phyloP scores from a whole-genome alignment of 1,284 basidiomycete genomes.

The Sanghuangporus weigelae region DNA sequence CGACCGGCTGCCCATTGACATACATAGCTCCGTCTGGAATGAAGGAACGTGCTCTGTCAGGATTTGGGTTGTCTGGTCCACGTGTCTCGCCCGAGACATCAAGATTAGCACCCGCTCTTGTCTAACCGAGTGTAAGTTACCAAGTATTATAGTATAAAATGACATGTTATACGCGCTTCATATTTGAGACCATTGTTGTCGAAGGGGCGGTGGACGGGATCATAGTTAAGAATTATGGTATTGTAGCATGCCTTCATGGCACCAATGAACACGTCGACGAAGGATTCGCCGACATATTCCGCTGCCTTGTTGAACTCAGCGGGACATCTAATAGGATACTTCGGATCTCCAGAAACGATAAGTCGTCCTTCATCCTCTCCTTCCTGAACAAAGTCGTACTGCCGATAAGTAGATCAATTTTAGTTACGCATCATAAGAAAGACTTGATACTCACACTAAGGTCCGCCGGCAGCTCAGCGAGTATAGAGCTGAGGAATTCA shows the following conservation, averaged over 20 bases:
- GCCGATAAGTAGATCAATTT: neutral
- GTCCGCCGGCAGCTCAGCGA: neutral
- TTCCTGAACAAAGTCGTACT: neutral
- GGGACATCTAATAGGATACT: neutral
- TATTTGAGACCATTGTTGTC: neutral
- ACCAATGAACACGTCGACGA: neutral
- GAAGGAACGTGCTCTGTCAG: neutral
- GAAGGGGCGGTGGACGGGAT: neutral
- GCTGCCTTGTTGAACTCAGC: too few species aligned
- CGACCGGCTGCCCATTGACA: neutral
- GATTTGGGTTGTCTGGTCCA: neutral
- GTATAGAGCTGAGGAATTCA: too few species aligned
- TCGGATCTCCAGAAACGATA: neutral
- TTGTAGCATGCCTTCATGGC: neutral
- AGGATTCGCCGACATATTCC: neutral
- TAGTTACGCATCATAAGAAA: neutral
- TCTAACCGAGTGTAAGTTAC: neutral
- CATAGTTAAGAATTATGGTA: neutral
- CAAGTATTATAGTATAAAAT: neutral
- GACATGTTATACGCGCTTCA: neutral
- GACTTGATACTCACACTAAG: neutral
- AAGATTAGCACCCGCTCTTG: neutral
- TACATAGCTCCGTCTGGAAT: neutral
- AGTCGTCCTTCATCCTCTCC: neutral
- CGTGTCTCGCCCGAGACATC: neutral